A percentile compares a stretch with the other conserved stretches of the same genome.
Evolutionary conservation across 2,329 filamentous ascomycete species (phyloP).

Genomic region (Microdochium paspali): DNA sequence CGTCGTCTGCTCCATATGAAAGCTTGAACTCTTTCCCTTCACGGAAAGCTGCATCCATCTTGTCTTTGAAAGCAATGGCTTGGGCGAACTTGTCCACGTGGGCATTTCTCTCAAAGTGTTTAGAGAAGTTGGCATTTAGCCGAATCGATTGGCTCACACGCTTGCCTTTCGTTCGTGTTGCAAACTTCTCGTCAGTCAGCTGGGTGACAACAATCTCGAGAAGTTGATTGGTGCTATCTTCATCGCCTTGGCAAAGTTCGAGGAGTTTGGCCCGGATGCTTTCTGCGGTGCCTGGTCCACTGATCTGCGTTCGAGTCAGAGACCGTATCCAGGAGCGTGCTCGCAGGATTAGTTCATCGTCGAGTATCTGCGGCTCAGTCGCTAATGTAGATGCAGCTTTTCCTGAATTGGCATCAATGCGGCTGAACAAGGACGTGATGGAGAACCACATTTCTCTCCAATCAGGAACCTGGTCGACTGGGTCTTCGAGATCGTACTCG

Average conservation of each 20-base stretch:
- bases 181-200: constrained; percentile 41
- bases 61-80: constrained; percentile 49
- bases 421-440: constrained; percentile 44
- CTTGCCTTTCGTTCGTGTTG: constrained; percentile 50
- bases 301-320: constrained; percentile 40
- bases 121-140: constrained; percentile 49
- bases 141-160: constrained; percentile 52
- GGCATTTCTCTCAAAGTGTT: constrained; percentile 46
- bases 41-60: constrained; percentile 46
- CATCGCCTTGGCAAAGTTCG: constrained; percentile 31
- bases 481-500: constrained; percentile 29
- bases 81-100: constrained; percentile 45
- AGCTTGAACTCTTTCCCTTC: constrained; percentile 13
- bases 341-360: constrained; percentile 25
- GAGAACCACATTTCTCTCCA: constrained; percentile 51
- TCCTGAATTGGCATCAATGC: constrained; percentile 44
- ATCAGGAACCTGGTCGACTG: constrained; percentile 23
- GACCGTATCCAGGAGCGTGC: constrained; percentile 52
- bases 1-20: constrained; percentile 43
- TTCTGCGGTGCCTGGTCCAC: constrained; percentile 25
- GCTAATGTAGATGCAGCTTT: constrained; percentile 5
- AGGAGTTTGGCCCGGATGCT: constrained; percentile 41
- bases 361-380: constrained; percentile 5
- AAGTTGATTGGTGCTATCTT: constrained; percentile 28
- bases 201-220: constrained; percentile 38